Base-by-base conservation (phyloP, 768 basidiomycete genomes). In the Kwoniella bestiolae region DNA sequence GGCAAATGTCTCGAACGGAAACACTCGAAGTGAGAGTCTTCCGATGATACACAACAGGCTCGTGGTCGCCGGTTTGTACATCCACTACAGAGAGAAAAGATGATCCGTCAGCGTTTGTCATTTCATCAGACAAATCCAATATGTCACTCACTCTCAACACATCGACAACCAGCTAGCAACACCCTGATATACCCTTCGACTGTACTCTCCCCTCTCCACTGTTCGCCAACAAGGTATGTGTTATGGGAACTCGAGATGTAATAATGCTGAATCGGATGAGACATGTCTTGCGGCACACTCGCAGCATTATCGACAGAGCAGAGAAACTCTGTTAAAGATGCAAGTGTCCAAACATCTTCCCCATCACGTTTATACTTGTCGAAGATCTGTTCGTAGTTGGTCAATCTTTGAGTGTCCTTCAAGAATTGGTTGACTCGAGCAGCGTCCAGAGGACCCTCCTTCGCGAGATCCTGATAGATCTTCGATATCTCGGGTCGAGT, bases 121-220 rank as follows among this genome's bases (percentile, higher is more conserved):
- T 51, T 46, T 18, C 18, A 12, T 31, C 3, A 31, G 28, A 47
- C 3, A 31, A 32, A 6, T 41, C 14, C 7, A 6, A 35, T 31
- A 28, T n/a, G 8, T 52, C 47, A 85, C 90, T 69, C 72, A 94
- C 94, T 80, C 81, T 98, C 94, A 29, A 98, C 94, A 61, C 91
- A 92, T n/a, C 94, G 86, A 78, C 94, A 95, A 35, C 91, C 87
- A 55, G 90, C 91, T 45, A 96, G 83, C 44, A 97, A 83, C 0
- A 94, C 94, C 0, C 95, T 85, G 61, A 97, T 93, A 78, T 98
- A 98, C 0, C 95, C 87, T 75, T 96, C 94, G 28, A 92, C 87
- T 0, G 94, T 94, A 66, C 91, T 92, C 31, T 89, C 87, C 4
- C 95, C 95, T 31, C 82, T 73, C 72, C 45, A 94, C 85, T 82